Evolutionary conservation across 2,329 filamentous ascomycete species (phyloP).

Genomic region (Fusarium udum): DNA sequence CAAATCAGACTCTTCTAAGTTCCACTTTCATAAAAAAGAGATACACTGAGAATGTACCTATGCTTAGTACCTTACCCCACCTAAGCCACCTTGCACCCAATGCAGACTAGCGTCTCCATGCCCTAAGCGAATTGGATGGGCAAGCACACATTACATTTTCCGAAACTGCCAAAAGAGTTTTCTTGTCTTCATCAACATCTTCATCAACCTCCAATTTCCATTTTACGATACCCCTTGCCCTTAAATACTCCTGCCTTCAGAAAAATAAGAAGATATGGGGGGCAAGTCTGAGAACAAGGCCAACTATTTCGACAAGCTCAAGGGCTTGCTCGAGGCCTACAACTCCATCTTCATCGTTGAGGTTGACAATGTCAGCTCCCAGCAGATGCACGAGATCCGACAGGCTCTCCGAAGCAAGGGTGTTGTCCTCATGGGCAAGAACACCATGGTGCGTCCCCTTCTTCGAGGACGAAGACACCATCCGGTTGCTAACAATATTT

Average conservation of each 20-base stretch:
- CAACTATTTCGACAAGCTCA: conserved; percentile 99
- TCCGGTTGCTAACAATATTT: conserved; percentile 25
- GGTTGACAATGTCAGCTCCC: conserved; percentile 99
- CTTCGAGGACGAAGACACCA: not conserved
- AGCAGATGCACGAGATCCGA: conserved; percentile 99
- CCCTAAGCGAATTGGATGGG: conserved; percentile 48
- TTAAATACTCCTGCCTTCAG: conserved; percentile 99
- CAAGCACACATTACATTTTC: conserved; percentile 46
- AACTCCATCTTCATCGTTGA: conserved; percentile 96
- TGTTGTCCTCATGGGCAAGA: conserved; percentile 99
- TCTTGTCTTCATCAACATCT: conserved; percentile 20
- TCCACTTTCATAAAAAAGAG: conserved; percentile 44
- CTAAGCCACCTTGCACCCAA: conserved; percentile 19
- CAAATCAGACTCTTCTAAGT: conserved; percentile 32
- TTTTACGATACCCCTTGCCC: conserved; percentile 65
- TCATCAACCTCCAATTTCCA: conserved; percentile 40
- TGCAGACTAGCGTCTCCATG: conserved; percentile 45
- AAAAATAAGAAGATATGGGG: conserved; percentile 94
- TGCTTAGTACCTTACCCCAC: not conserved
- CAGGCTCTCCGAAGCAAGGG: conserved; percentile 87
- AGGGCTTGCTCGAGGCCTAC: conserved; percentile 95
- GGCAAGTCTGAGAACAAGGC: conserved; percentile 92
- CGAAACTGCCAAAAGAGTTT: conserved; percentile 19
- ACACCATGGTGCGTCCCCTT: conserved; percentile 85
- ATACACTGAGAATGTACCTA: conserved; percentile 47